Evolutionary conservation across 2,329 filamentous ascomycete species (phyloP).

Genomic region (Lecanicillium sp.): DNA sequence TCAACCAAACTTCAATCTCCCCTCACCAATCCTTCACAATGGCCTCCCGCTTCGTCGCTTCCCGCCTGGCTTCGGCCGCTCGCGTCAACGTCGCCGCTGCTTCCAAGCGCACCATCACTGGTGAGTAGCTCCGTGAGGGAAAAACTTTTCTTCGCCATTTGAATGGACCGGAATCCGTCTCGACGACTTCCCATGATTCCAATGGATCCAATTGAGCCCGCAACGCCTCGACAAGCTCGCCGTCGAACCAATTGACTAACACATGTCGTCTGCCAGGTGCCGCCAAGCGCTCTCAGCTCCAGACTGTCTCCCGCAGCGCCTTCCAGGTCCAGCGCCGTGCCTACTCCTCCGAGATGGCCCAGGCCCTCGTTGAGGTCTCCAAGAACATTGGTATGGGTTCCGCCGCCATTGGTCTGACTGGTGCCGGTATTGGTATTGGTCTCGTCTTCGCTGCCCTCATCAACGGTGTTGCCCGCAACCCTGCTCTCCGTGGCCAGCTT

Average conservation of each 20-base stretch:
- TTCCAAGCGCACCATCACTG: conserved; percentile 71
- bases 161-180: background rate
- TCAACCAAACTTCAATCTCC: conserved; percentile 34
- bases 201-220: conserved; percentile 14
- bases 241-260: conserved; percentile 26
- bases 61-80: conserved; percentile 71
- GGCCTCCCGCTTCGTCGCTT: conserved; percentile 72
- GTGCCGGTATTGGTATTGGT: conserved; percentile 93
- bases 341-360: conserved; percentile 84
- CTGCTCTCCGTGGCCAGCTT: conserved; percentile 87
- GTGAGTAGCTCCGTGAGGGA: conserved; percentile 42
- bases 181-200: conserved; percentile 11
- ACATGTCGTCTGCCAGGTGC: conserved; percentile 31
- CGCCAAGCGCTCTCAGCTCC: conserved; percentile 69
- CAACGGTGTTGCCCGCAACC: conserved; percentile 88
- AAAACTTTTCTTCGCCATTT: conserved; percentile 24
- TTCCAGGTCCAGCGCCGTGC: conserved; percentile 62
- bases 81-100: conserved; percentile 67
- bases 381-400: conserved; percentile 87
- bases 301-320: conserved; percentile 59
- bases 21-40: conserved; percentile 61
- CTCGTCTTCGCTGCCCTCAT: conserved; percentile 88
- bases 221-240: background rate
- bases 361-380: conserved; percentile 83
- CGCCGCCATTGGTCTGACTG: conserved; percentile 86